phyloP scores from a whole-genome alignment of 2,329 filamentous ascomycete genomes.

The Alternaria sp. region DNA sequence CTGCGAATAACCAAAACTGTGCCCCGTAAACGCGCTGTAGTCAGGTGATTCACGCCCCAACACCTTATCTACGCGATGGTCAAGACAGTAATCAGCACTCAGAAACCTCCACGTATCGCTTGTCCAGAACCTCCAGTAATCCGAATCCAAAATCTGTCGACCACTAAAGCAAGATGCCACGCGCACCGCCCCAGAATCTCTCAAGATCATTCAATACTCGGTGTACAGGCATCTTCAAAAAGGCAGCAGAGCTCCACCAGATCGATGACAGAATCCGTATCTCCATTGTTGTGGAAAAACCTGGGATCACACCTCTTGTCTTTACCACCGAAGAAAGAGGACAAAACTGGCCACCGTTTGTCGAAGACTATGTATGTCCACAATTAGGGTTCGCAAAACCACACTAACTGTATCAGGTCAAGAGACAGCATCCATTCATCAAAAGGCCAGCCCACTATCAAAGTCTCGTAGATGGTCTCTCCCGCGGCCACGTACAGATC shows the following conservation, averaged over 20 bases:
- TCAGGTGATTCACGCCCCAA: too few relatives aligned
- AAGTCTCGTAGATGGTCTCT: neutral
- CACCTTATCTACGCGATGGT: too few relatives aligned
- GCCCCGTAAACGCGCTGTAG: too few relatives aligned
- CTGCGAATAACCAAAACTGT: too few relatives aligned
- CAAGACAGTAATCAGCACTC: neutral
- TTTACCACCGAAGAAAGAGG: neutral
- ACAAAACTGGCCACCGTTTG: neutral
- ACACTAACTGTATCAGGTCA: neutral
- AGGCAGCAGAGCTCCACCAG: neutral
- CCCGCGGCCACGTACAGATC: neutral
- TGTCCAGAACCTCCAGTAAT: too few relatives aligned
- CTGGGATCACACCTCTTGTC: neutral
- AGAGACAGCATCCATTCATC: neutral
- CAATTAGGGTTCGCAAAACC: neutral
- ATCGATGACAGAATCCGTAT: neutral
- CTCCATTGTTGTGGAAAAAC: neutral
- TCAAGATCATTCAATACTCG: neutral
- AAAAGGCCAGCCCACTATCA: constrained; percentile 1
- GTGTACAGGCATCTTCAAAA: neutral
- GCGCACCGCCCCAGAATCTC: constrained; percentile 1
- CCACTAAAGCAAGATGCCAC: neutral
- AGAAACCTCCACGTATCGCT: too few relatives aligned
- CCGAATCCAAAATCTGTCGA: too few relatives aligned
- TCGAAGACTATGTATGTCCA: neutral